Evolutionary conservation across 1,284 basidiomycete species (phyloP), one percentile per base, ranked within the genome.

Genomic region (Leccinum pachyderme): DNA sequence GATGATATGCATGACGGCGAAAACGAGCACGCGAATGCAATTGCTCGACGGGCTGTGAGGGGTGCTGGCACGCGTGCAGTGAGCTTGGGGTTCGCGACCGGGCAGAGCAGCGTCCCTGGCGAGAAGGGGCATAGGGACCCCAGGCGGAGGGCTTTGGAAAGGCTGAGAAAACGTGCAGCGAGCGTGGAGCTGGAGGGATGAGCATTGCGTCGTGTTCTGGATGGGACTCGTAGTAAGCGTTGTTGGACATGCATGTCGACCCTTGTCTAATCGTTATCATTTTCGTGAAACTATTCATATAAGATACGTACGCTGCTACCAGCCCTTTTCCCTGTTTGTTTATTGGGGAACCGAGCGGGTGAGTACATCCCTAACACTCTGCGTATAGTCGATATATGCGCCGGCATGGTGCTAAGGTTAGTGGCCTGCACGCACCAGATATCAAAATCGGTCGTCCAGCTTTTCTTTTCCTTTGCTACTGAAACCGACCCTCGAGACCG

Each of bases 71-170:
- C 52, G 47, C 70, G 67, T 5, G 59, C 69, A 33, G 46, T 60
- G 49, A 69, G 67, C 32, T 56, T 72, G 58, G 70, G 67, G 7
- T 58, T 66, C 44, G 43, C 59, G 46, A 60, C 49, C 15, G 63
- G 63, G 46, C 57, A 49, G 41, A 43, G 52, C 13, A 47, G 37
- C 0, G 15, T 24, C 3, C 13, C 25, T 7, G 51, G 54, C 1
- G 57, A 55, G 28, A 52, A 41, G 4, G 66, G 64, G 2, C 48
- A 46, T 18, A 29, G 13, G 8, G 59, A 71, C 8, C 59, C 66
- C 32, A 63, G 66, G 31, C 59, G 68, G 49, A 54, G 62, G n/a
- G 66, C 66, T 0, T 32, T 71, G 41, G 64, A 64, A 49, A 55
- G 56, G 28, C 0, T 63, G 33, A 56, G 61, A 5, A 55, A 50